These are phyloP conservation scores for Leccinum aurantiacum DNA, from an alignment of 768 basidiomycete genomes.

Conservation along the genomic window DNA sequence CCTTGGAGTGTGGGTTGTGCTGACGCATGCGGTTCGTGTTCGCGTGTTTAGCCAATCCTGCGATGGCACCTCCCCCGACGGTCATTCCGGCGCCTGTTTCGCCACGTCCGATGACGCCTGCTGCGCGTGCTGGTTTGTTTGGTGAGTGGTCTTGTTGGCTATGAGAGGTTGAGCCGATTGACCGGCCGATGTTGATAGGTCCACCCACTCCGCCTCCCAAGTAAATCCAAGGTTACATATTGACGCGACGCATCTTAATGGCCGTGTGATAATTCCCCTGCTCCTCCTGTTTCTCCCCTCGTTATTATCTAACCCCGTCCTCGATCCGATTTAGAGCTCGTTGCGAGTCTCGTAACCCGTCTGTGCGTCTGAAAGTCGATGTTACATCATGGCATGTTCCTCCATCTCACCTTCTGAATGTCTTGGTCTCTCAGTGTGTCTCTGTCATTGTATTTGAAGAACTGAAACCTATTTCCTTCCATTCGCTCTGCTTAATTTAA, in stretches of 20 bases:
- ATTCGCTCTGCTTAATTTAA: neutral
- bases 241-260: conserved; percentile 5
- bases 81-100: conserved; percentile 34
- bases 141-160: conserved; percentile 39
- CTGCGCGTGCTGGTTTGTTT: conserved; percentile 63
- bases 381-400: neutral
- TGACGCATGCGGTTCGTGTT: neutral
- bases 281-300: neutral
- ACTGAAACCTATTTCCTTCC: neutral
- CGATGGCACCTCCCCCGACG: conserved; percentile 55
- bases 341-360: neutral
- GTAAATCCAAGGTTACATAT: conserved; percentile 18
- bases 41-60: conserved; percentile 55
- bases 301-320: conserved; percentile 5
- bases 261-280: neutral
- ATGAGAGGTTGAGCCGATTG: conserved; percentile 1
- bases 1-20: conserved; percentile 36
- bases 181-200: conserved; percentile 26
- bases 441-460: neutral
- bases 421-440: neutral
- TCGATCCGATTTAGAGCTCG: neutral
- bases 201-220: conserved; percentile 49
- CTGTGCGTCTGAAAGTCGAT: neutral
- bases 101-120: conserved; percentile 42
- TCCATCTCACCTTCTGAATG: neutral